phyloP scores from a whole-genome alignment of 495 filamentous ascomycete genomes.

The Penicillium canariense region DNA sequence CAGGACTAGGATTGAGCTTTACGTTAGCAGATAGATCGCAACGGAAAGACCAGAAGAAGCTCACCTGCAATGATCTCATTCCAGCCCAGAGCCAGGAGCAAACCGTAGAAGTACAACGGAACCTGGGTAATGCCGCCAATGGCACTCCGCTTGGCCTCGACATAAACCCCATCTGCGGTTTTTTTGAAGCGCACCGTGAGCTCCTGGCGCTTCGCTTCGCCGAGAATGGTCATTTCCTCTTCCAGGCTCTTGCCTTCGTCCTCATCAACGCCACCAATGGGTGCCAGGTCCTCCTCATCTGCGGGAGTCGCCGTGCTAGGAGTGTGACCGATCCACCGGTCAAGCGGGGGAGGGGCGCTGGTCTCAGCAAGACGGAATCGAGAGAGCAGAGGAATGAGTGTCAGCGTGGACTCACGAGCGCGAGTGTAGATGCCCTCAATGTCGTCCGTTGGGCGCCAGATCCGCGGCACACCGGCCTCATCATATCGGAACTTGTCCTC shows the following conservation, averaged over 20 bases:
- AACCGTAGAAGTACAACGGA: constrained; percentile 88
- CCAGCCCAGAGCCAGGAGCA: constrained; percentile 89
- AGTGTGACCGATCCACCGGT: constrained; percentile 74
- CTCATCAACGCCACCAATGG: constrained; percentile 88
- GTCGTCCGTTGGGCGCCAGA: constrained; percentile 96
- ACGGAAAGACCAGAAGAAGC: constrained; percentile 24
- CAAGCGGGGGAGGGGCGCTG: constrained; percentile 71
- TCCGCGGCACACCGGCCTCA: constrained; percentile 87
- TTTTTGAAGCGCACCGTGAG: constrained; percentile 95
- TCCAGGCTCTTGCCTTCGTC: constrained; percentile 90
- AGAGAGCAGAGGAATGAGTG: constrained; percentile 83
- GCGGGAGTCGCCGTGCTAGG: constrained; percentile 73
- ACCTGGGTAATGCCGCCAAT: constrained; percentile 95
- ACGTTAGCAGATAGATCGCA: constrained; percentile 12
- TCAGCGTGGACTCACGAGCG: constrained; percentile 86
- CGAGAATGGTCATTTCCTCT: constrained; percentile 92
- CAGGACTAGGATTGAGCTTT: constrained; percentile 56
- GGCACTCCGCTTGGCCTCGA: constrained; percentile 94
- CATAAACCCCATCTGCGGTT: constrained; percentile 92
- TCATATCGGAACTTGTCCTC: constrained; percentile 99
- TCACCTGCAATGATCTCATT: constrained; percentile 92
- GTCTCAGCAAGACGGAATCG: constrained; percentile 73
- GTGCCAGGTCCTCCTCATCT: constrained; percentile 83
- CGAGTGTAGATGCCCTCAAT: constrained; percentile 93
- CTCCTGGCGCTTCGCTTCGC: constrained; percentile 83